Conservation (phyloP, 331 rosid genomes). For the Malus hybrid region DNA sequence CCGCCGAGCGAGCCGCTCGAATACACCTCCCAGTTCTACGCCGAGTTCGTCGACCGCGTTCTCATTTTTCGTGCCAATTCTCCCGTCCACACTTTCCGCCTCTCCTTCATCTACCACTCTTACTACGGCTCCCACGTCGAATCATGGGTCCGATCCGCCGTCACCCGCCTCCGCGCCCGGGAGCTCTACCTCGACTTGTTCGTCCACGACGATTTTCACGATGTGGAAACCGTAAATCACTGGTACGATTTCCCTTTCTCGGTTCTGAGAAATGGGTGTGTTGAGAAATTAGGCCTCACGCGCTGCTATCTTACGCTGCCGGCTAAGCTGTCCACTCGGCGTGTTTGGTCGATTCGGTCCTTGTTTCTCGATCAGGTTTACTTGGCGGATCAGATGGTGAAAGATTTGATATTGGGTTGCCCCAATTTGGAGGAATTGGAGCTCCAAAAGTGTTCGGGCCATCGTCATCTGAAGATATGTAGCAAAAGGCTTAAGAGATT, state of each 20-base stretch:
- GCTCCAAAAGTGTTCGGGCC: neutral
- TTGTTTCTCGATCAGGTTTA: neutral
- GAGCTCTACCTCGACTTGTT: slow-evolving; percentile 3
- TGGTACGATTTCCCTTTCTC: neutral
- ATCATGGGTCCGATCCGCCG: neutral
- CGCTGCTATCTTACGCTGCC: neutral
- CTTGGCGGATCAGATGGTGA: neutral
- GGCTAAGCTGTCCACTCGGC: neutral
- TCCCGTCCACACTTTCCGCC: neutral
- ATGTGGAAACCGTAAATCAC: neutral
- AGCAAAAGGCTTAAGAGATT: neutral
- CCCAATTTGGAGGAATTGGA: neutral
- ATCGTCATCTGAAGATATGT: neutral
- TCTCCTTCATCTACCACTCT: neutral
- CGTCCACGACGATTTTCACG: neutral
- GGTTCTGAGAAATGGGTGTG: neutral
- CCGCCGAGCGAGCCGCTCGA: neutral
- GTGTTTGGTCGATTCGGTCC: neutral
- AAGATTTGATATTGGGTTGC: neutral
- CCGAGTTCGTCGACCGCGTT: neutral
- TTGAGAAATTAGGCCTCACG: neutral
- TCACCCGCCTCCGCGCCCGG: neutral
- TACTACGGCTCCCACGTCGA: neutral
- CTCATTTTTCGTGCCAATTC: neutral
- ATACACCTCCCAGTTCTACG: neutral